These are phyloP conservation scores for Dactylellina parvicollis DNA, from an alignment of 2,329 filamentous ascomycete species.

Conservation along the genomic window DNA sequence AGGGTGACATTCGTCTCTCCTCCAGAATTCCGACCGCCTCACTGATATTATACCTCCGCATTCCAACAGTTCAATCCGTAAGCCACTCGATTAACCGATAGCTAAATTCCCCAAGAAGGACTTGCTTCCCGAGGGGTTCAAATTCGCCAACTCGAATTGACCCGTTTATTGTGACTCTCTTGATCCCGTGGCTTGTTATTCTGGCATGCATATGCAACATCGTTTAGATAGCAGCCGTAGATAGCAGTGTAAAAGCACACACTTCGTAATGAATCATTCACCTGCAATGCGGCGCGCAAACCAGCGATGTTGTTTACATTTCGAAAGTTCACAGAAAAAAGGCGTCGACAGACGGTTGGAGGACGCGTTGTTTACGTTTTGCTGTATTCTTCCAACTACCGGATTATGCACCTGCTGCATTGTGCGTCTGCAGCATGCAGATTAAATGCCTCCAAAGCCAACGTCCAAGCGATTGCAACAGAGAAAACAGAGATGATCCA, in stretches of 20 bases:
- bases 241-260: slow-evolving; percentile 1
- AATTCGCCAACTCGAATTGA: slow-evolving; percentile 9
- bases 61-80: slow-evolving; percentile 21
- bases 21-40: background rate
- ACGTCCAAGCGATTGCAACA: background rate
- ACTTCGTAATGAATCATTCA: slow-evolving; percentile 21
- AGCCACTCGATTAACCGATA: slow-evolving; percentile 32
- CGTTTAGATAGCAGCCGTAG: slow-evolving; percentile 29
- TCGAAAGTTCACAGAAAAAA: background rate
- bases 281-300: slow-evolving; percentile 8
- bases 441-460: slow-evolving; percentile 26
- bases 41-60: slow-evolving; percentile 26
- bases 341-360: slow-evolving; percentile 24
- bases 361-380: slow-evolving; percentile 54
- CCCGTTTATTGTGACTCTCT: background rate
- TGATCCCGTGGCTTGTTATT: slow-evolving; percentile 33
- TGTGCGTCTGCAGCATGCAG: slow-evolving; percentile 29
- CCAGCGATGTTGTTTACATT: slow-evolving; percentile 35
- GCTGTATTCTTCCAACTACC: slow-evolving; percentile 33
- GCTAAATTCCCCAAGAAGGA: slow-evolving; percentile 23
- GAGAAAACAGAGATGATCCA: slow-evolving; percentile 13
- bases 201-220: slow-evolving; percentile 42
- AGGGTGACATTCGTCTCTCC: background rate
- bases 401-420: slow-evolving; percentile 39
- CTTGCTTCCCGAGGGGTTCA: background rate